Percentiles rank a stretch among this genome's conserved stretches.
Evolutionary conservation across 345 rosid species (phyloP).

Genomic region (Angophora floribunda): DNA sequence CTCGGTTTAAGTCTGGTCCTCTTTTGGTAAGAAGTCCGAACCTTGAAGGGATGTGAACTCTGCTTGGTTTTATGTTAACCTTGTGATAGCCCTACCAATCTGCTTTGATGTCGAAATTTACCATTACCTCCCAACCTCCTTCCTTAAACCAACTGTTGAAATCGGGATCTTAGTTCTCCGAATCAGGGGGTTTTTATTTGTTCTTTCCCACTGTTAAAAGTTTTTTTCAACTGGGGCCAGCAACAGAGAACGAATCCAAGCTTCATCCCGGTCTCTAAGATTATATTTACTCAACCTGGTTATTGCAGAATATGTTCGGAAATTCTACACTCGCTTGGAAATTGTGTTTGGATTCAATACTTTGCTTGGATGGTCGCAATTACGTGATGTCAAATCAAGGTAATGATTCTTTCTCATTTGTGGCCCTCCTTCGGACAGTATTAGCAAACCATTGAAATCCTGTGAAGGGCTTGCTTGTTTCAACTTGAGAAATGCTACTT

Average conservation of each 20-base stretch:
- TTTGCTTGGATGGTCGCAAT: too few relatives aligned
- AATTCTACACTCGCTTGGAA: background rate
- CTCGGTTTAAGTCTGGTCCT: background rate
- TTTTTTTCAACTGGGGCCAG: background rate
- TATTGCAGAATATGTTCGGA: background rate
- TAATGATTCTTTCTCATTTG: too few relatives aligned
- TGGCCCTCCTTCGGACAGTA: background rate
- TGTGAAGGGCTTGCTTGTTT: background rate
- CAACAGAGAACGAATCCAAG: background rate
- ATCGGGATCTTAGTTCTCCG: background rate
- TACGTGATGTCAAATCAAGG: background rate
- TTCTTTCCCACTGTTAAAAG: background rate
- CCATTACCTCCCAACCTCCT: background rate
- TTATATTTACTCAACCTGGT: background rate
- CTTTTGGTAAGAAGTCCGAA: background rate
- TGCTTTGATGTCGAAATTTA: background rate
- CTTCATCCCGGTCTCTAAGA: background rate
- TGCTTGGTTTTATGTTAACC: background rate
- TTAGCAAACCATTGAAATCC: background rate
- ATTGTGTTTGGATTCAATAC: too few relatives aligned
- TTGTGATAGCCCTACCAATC: background rate
- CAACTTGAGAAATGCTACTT: background rate
- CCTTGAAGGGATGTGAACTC: background rate
- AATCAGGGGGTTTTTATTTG: background rate
- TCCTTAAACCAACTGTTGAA: background rate